Base-by-base conservation (phyloP, 2,329 filamentous ascomycete species). In the Exophiala xenobiotica region DNA sequence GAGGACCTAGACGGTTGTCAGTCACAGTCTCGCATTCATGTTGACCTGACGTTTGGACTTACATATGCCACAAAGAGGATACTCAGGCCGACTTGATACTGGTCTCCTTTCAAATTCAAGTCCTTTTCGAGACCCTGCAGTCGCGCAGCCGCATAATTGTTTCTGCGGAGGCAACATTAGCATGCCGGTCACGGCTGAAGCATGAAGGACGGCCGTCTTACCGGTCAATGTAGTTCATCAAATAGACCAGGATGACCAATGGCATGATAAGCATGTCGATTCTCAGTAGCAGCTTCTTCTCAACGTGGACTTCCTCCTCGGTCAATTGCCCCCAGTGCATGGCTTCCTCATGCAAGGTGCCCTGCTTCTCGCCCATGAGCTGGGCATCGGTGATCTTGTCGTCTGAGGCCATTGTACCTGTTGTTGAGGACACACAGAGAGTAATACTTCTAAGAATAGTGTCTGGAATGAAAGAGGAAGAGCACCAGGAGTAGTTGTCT, bases 1-100 rank as follows among this genome's bases (percentile, higher is more conserved):
- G 57, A 84, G 71, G 49, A 85, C 77, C 65, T 85, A 85, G 49
- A 73, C 14, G 19, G 42, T 9, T 9, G 19, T 27, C n/a, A 29
- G 16, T 26, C 12, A 14, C 1, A 18, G 12, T 40, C 2, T 18
- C 19, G 7, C n/a, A 6, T n/a, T 9, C 38, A 20, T 9, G 27
- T 31, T n/a, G 18, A 23, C 14, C 18, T 12, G 8, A 40, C n/a
- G 7, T 11, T 12, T 22, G 4, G n/a, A 42, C 47, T 50, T 45
- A 73, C 71, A 37, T 73, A 73, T 22, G 60, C 69, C 19, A 73
- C 70, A 40, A 73, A 73, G 1, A 73, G 60, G 39, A 73, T 52
- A 18, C 33, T 40, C 27, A 46, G 19, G 19, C 50, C 54, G 26
- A 49, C 46, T 18, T 66, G 3, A 67, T 69, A 74, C 40, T 74